Percentiles rank a stretch among this genome's conserved stretches.
phyloP scores from a whole-genome alignment of 2,329 filamentous ascomycete genomes.

The Claviceps humidiphila region DNA sequence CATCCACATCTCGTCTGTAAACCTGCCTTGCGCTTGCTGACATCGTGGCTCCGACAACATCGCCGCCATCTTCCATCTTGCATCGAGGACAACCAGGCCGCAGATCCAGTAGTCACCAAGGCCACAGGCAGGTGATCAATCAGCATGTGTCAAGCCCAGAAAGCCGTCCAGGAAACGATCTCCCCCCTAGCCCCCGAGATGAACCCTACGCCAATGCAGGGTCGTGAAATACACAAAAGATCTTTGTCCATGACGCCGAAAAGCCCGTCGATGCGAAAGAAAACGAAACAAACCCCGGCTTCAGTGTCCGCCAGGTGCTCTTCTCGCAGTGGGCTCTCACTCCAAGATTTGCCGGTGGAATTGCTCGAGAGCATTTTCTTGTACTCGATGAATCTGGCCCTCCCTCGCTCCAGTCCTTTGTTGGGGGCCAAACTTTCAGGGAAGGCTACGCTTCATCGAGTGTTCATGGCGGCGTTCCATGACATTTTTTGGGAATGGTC shows the following conservation, averaged over 20 bases:
- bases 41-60: too few relatives aligned
- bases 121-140: too few relatives aligned
- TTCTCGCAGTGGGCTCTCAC: background rate
- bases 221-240: constrained; percentile 31
- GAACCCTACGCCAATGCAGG: constrained; percentile 34
- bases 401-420: constrained; percentile 22
- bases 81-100: too few relatives aligned
- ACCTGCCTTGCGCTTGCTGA: too few relatives aligned
- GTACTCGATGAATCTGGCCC: constrained; percentile 19
- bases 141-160: too few relatives aligned
- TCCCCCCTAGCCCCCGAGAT: constrained; percentile 15
- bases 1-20: too few relatives aligned
- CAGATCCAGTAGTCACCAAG: too few relatives aligned
- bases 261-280: constrained; percentile 8
- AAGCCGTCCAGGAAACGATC: background rate
- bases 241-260: constrained; percentile 6
- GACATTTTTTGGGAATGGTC: too few relatives aligned
- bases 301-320: too few relatives aligned
- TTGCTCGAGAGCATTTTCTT: constrained; percentile 40
- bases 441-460: constrained; percentile 20
- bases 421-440: constrained; percentile 34
- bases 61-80: too few relatives aligned
- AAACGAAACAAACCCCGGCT: constrained; percentile 12
- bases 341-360: constrained; percentile 34
- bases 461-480: too few relatives aligned